These are phyloP conservation scores for Diplodia scrobiculata DNA, from an alignment of 2,329 filamentous ascomycete species.

Conservation along the genomic window DNA sequence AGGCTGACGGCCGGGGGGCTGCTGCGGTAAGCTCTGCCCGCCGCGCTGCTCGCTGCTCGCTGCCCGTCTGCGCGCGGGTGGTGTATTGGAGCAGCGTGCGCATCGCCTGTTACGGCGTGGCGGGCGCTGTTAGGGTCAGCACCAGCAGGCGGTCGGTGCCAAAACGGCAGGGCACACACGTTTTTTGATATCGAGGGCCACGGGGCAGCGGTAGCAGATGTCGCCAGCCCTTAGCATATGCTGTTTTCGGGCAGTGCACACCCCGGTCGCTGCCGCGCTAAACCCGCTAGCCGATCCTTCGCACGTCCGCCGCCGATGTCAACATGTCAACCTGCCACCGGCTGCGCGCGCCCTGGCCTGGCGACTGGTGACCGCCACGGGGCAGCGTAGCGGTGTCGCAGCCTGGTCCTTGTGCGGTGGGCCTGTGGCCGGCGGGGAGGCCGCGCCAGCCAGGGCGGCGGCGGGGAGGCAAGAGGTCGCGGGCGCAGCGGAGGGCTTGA, in stretches of 20 bases:
- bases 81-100: constrained; percentile 21
- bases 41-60: not conserved
- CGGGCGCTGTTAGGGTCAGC: constrained; percentile 5
- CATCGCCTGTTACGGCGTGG: not conserved
- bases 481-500: constrained; percentile 22
- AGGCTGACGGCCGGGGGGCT: constrained; percentile 17
- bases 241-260: not conserved
- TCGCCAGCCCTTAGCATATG: not conserved
- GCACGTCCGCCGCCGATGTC: constrained; percentile 11
- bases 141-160: not conserved
- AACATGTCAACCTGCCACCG: constrained; percentile 13
- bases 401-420: not conserved
- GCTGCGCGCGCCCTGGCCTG: not conserved
- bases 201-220: constrained; percentile 2
- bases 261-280: constrained; percentile 14
- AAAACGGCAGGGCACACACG: constrained; percentile 14
- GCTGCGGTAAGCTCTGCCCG: constrained; percentile 12
- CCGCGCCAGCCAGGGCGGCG: not conserved
- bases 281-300: constrained; percentile 23
- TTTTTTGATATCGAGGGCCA: constrained; percentile 24
- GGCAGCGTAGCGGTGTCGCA: constrained; percentile 12
- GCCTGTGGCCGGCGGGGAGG: not conserved
- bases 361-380: not conserved
- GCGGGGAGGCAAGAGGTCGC: not conserved
- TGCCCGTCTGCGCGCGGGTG: not conserved